Evolutionary conservation across 352 stramenopile genomes (phyloP).

Genomic region (Phytopythium boreale): DNA sequence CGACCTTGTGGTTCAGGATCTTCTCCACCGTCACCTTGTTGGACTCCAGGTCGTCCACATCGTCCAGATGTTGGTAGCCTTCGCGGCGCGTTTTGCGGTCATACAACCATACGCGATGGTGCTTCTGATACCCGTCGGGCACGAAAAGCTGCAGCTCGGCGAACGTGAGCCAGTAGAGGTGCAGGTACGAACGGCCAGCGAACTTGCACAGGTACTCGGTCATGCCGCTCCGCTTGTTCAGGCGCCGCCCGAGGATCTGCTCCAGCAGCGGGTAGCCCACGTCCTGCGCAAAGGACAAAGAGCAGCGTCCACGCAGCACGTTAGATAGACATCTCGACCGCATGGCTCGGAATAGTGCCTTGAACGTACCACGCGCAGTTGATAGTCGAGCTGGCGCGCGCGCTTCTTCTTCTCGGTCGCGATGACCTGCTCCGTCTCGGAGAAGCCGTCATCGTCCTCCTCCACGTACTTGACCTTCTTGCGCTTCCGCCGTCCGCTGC

Average conservation of each 20-base stretch:
- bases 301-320: neutral
- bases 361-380: slow-evolving; percentile 41
- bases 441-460: slow-evolving; percentile 50
- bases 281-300: slow-evolving; percentile 29
- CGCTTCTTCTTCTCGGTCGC: slow-evolving; percentile 62
- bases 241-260: slow-evolving; percentile 79
- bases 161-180: slow-evolving; percentile 88
- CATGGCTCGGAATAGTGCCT: neutral
- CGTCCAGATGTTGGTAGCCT: slow-evolving; percentile 81
- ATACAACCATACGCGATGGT: slow-evolving; percentile 81
- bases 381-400: slow-evolving; percentile 77
- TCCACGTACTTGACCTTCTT: slow-evolving; percentile 77
- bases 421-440: slow-evolving; percentile 57
- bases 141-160: slow-evolving; percentile 85
- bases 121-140: slow-evolving; percentile 81
- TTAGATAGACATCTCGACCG: neutral
- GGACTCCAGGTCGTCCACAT: slow-evolving; percentile 84
- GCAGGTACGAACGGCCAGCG: slow-evolving; percentile 81
- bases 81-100: slow-evolving; percentile 79
- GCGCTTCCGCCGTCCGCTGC: slow-evolving; percentile 36
- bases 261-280: slow-evolving; percentile 69
- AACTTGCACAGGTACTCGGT: slow-evolving; percentile 90
- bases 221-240: slow-evolving; percentile 65
- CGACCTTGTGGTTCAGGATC: slow-evolving; percentile 85
- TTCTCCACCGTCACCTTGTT: slow-evolving; percentile 89